Evolutionary conservation across 2,329 filamentous ascomycete species (phyloP).

Genomic region (Fusarium sp.): DNA sequence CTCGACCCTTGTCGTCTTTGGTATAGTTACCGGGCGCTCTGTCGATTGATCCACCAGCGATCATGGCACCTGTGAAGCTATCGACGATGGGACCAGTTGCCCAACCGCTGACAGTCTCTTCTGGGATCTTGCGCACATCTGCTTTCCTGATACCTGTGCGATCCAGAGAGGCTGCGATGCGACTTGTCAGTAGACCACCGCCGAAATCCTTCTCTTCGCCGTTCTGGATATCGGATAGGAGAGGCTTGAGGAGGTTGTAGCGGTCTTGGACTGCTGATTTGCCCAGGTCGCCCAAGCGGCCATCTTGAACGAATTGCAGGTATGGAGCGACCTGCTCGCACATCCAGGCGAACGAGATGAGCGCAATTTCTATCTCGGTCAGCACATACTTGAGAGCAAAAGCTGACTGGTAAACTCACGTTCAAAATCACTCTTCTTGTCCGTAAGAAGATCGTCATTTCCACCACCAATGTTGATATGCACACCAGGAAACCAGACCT

Average conservation of each 20-base stretch:
- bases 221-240: slow-evolving; percentile 29
- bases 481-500: slow-evolving; percentile 46
- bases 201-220: slow-evolving; percentile 37
- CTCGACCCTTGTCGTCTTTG: slow-evolving; percentile 18
- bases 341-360: slow-evolving; percentile 45
- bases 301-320: slow-evolving; percentile 25
- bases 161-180: slow-evolving; percentile 22
- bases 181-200: slow-evolving; percentile 18
- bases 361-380: slow-evolving; percentile 37
- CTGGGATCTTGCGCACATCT: slow-evolving; percentile 23
- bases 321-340: slow-evolving; percentile 42
- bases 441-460: slow-evolving; percentile 29
- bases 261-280: slow-evolving; percentile 36
- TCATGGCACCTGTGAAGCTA: slow-evolving; percentile 39
- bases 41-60: slow-evolving; percentile 22
- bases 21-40: slow-evolving; percentile 36
- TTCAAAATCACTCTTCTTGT: slow-evolving; percentile 43
- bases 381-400: not conserved
- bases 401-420: slow-evolving; percentile 15
- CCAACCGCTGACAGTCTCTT: slow-evolving; percentile 38
- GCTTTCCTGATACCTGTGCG: slow-evolving; percentile 30
- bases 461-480: slow-evolving; percentile 46
- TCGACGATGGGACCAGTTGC: slow-evolving; percentile 43
- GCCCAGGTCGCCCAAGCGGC: slow-evolving; percentile 24
- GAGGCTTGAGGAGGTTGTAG: slow-evolving; percentile 35